A percentile compares a stretch with the other conserved stretches of the same genome.
Evolutionary conservation across 106 monocot species (phyloP).

Genomic region (Dendrobium nobile): DNA sequence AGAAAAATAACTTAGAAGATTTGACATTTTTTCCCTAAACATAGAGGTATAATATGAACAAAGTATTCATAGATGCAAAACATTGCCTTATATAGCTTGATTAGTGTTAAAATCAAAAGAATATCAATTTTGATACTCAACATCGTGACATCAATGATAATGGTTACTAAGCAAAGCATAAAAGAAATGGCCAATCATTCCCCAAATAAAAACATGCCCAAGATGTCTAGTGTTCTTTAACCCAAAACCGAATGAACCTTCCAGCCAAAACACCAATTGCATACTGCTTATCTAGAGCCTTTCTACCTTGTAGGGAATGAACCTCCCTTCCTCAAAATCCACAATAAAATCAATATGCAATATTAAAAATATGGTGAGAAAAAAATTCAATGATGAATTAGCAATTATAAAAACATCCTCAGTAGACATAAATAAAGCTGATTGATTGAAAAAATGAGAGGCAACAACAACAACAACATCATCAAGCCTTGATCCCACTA

Average conservation of each 20-base stretch:
- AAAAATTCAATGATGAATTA: no score
- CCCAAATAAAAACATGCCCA: background rate
- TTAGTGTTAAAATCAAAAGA: background rate
- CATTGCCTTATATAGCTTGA: background rate
- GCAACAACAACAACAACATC: no score
- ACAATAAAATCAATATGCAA: no score
- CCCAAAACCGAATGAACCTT: background rate
- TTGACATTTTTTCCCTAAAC: background rate
- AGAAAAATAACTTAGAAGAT: background rate
- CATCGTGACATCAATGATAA: background rate
- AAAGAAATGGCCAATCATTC: background rate
- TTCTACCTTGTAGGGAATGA: no score
- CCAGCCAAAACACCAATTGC: no score
- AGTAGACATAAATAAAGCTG: no score
- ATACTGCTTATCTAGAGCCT: no score
- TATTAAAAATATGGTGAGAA: no score
- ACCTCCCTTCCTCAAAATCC: no score
- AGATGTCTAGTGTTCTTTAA: background rate
- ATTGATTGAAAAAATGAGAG: no score
- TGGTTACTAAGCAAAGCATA: background rate
- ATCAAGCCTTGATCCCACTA: no score
- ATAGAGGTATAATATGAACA: background rate
- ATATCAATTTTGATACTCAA: background rate
- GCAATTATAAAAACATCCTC: no score
- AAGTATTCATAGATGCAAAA: background rate